Percentiles rank a stretch among this genome's conserved stretches.
Evolutionary conservation across 345 rosid species (phyloP).

Genomic region (Moricandia moricandioides): DNA sequence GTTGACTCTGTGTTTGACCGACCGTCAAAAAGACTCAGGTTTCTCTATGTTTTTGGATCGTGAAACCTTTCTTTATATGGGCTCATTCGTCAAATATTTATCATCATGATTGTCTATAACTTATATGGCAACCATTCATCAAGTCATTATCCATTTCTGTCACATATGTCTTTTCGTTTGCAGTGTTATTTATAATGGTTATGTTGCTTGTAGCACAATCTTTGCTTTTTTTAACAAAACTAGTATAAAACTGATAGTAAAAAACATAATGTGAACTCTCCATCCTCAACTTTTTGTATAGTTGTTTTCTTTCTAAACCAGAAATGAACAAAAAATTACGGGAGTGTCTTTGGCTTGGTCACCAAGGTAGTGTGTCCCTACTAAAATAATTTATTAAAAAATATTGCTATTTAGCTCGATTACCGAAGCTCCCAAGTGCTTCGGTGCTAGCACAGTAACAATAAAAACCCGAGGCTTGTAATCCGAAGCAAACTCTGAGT

Average conservation of each 20-base stretch:
- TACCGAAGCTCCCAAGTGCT: constrained; percentile 31
- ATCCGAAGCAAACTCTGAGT: constrained; percentile 24
- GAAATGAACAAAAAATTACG: not conserved
- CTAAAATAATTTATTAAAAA: constrained; percentile 28
- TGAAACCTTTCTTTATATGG: not conserved
- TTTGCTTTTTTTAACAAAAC: not conserved
- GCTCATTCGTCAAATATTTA: not conserved
- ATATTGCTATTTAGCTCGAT: constrained; percentile 33
- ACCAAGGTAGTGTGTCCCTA: constrained; percentile 42
- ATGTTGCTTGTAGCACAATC: not conserved
- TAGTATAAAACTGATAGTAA: not conserved
- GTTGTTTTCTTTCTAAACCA: not conserved
- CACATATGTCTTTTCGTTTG: not conserved
- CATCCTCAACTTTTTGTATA: not conserved
- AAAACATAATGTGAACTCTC: not conserved
- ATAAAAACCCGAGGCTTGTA: constrained; percentile 17
- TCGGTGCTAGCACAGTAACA: constrained; percentile 16
- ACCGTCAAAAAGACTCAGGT: not conserved
- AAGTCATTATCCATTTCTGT: not conserved
- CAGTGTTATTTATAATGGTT: not conserved
- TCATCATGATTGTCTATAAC: constrained; percentile 3
- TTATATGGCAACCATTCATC: not conserved
- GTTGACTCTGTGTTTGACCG: constrained; percentile 41
- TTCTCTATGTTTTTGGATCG: not conserved
- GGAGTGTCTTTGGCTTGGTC: constrained; percentile 43